A percentile compares a stretch with the other conserved stretches of the same genome.
Conservation (phyloP, 2,329 filamentous ascomycete genomes). For the Diaporthe citri region DNA sequence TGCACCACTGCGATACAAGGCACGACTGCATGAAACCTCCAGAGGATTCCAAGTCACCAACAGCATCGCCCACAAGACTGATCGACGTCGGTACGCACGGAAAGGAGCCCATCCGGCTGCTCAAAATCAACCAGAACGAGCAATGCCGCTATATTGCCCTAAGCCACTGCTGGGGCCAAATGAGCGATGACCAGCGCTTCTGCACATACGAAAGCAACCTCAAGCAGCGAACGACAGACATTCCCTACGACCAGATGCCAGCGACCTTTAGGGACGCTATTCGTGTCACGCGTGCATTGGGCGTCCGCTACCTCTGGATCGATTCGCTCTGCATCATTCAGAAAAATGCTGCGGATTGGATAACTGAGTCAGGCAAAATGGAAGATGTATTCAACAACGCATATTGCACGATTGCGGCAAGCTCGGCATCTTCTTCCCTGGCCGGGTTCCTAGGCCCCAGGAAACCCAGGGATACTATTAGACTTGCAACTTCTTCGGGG, state of each 20-base stretch:
- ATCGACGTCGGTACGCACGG: slow-evolving; percentile 39
- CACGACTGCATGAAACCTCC: neutral
- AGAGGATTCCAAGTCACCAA: neutral
- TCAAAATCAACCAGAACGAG: neutral
- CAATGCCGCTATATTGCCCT: slow-evolving; percentile 42
- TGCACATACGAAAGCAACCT: slow-evolving; percentile 38
- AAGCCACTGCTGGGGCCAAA: slow-evolving; percentile 45
- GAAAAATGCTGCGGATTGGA: slow-evolving; percentile 42
- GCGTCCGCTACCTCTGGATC: slow-evolving; percentile 44
- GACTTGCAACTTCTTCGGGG: neutral
- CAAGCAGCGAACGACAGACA: neutral
- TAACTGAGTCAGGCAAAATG: slow-evolving; percentile 44
- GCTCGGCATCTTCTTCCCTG: slow-evolving; percentile 33
- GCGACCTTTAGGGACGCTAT: slow-evolving; percentile 40
- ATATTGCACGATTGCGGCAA: slow-evolving; percentile 46
- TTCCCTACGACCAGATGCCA: slow-evolving; percentile 28
- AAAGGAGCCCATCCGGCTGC: slow-evolving; percentile 2
- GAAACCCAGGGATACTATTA: slow-evolving; percentile 25
- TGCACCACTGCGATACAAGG: neutral
- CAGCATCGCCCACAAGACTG: slow-evolving; percentile 42
- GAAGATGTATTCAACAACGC: slow-evolving; percentile 46
- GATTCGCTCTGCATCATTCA: slow-evolving; percentile 47
- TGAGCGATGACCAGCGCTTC: slow-evolving; percentile 48
- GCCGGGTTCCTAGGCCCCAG: slow-evolving; percentile 44
- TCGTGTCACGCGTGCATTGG: slow-evolving; percentile 30